Conservation (phyloP, 2,329 filamentous ascomycete species). For the Fusarium albidum region DNA sequence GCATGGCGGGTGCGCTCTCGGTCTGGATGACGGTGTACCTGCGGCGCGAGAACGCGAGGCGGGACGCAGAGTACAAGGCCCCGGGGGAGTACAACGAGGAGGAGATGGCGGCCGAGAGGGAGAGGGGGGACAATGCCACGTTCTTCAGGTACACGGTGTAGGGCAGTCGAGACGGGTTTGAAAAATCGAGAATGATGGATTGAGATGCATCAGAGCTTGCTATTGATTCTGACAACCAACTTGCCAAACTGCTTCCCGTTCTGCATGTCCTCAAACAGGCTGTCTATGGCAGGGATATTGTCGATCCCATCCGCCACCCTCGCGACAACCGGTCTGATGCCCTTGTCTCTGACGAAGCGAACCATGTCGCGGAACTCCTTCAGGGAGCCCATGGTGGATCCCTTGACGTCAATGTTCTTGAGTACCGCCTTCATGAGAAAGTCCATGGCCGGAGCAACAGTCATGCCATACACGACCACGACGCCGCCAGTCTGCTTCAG, state of each 20-base stretch:
- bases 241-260: background rate
- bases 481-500: background rate
- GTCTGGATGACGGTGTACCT: slow-evolving; percentile 66
- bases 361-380: slow-evolving; percentile 2
- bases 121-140: slow-evolving; percentile 64
- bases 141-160: slow-evolving; percentile 64
- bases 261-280: background rate
- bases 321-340: background rate
- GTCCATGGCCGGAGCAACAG: background rate
- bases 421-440: background rate
- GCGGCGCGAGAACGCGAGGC: slow-evolving; percentile 62
- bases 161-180: slow-evolving; percentile 3
- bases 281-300: background rate
- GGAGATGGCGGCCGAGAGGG: slow-evolving; percentile 60
- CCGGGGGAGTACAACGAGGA: slow-evolving; percentile 60
- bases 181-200: too few species aligned
- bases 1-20: slow-evolving; percentile 59
- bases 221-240: background rate
- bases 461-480: background rate
- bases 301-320: background rate
- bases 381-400: background rate
- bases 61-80: slow-evolving; percentile 57
- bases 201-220: too few species aligned
- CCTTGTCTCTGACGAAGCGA: background rate
- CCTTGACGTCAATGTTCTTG: background rate